Conservation (phyloP, 768 basidiomycete species). For the Exidia glandulosa region DNA sequence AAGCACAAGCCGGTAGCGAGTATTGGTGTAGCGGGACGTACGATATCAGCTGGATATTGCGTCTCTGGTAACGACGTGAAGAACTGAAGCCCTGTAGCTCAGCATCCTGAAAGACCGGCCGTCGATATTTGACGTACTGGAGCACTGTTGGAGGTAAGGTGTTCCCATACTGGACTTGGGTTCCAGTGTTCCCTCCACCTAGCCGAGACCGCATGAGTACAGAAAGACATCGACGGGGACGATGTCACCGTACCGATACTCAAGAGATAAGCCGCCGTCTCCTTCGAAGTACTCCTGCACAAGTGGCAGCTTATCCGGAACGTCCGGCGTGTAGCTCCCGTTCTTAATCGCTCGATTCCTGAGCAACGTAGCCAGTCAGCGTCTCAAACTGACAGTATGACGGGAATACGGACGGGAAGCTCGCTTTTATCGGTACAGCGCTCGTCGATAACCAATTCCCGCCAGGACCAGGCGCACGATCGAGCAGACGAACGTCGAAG, state of each 20-base stretch:
- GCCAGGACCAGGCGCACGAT: neutral
- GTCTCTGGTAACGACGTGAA: constrained; percentile 1
- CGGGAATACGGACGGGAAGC: neutral
- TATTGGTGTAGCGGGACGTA: constrained; percentile 2
- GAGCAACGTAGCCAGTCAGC: neutral
- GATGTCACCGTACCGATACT: neutral
- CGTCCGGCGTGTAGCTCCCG: neutral
- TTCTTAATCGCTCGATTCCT: neutral
- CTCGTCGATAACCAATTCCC: neutral
- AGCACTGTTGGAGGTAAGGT: constrained; percentile 24
- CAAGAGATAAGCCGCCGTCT: neutral
- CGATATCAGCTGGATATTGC: constrained; percentile 1
- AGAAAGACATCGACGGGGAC: neutral
- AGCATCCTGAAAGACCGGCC: neutral
- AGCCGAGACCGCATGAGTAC: neutral
- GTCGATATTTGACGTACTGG: constrained; percentile 15
- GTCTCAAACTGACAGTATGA: neutral
- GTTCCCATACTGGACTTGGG: constrained; percentile 28
- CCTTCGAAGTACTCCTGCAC: neutral
- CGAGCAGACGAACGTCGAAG: neutral
- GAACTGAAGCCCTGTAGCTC: neutral
- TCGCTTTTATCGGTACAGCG: neutral
- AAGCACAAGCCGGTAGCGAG: constrained; percentile 23
- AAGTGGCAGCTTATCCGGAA: neutral
- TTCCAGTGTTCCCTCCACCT: constrained; percentile 20